Evolutionary conservation across 306 rosid genomes (phyloP).

Genomic region (Malus asiatica): DNA sequence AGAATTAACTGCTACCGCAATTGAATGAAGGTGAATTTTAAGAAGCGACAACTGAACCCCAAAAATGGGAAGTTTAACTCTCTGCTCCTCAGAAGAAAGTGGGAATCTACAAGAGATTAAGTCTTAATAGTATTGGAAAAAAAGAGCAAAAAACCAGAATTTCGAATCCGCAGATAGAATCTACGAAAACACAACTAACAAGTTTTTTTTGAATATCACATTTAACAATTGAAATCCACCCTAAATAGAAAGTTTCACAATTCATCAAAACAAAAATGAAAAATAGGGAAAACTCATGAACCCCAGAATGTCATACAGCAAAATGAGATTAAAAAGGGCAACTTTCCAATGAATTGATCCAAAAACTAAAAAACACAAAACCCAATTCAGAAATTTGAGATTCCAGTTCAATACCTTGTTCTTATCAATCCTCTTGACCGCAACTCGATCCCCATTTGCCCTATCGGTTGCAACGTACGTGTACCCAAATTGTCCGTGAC

Average conservation of each 20-base stretch:
- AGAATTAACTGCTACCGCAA: neutral
- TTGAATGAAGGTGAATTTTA: neutral
- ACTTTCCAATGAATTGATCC: neutral
- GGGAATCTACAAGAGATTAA: constrained; percentile 18
- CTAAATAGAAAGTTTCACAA: neutral
- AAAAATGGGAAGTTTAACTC: neutral
- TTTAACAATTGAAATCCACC: constrained; percentile 15
- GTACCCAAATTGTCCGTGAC: constrained; percentile 96
- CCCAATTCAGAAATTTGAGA: constrained; percentile 3
- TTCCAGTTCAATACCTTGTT: constrained; percentile 47
- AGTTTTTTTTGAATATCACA: neutral
- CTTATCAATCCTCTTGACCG: constrained; percentile 88
- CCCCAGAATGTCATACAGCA: constrained; percentile 1
- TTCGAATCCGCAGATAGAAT: constrained; percentile 10
- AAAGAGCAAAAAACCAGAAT: neutral
- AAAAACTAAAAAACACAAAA: neutral
- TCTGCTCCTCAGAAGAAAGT: constrained; percentile 2
- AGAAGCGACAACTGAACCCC: neutral
- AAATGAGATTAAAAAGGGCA: neutral
- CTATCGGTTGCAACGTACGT: constrained; percentile 79
- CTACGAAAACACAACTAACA: constrained; percentile 9
- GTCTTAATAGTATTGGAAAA: neutral
- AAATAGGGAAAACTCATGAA: neutral
- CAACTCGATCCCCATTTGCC: constrained; percentile 87
- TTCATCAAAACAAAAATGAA: neutral